Conservation (phyloP, 768 basidiomycete genomes). For the Trametes cingulata region DNA sequence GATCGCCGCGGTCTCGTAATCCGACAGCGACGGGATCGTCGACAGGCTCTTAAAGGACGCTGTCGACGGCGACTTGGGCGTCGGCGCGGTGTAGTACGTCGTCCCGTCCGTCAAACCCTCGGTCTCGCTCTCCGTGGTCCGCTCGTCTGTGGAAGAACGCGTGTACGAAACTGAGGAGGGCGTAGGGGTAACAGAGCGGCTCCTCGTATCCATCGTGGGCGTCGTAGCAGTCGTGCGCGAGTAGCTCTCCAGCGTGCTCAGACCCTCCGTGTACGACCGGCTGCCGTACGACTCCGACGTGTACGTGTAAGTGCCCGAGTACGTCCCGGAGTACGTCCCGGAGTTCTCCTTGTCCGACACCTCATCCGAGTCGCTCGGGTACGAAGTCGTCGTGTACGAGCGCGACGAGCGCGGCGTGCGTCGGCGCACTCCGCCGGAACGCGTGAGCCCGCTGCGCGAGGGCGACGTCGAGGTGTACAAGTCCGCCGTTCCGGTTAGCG, state of each 20-base stretch:
- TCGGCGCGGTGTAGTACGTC: conserved; percentile 14
- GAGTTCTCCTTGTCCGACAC: conserved; percentile 61
- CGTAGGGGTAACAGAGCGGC: conserved; percentile 23
- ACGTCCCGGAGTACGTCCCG: conserved; percentile 25
- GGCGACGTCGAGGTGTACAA: conserved; percentile 48
- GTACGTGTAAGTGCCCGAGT: conserved; percentile 23
- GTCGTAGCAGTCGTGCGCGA: conserved; percentile 21
- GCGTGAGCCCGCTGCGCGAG: conserved; percentile 51
- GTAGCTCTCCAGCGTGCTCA: conserved; percentile 34
- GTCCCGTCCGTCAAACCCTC: conserved; percentile 10
- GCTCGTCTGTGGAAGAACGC: conserved; percentile 11
- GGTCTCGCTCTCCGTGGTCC: conserved; percentile 8
- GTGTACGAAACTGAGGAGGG: conserved; percentile 22
- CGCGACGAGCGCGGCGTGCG: conserved; percentile 47
- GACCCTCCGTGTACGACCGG: conserved; percentile 11
- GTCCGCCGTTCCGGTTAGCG: conserved; percentile 17
- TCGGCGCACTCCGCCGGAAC: conserved; percentile 59
- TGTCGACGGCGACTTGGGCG: conserved; percentile 23
- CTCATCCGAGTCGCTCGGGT: conserved; percentile 40
- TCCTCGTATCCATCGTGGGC: conserved; percentile 6
- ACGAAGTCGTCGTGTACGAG: conserved; percentile 46
- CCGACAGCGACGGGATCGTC: conserved; percentile 54
- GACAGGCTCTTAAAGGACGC: conserved; percentile 59
- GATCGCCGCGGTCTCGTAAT: conserved; percentile 42
- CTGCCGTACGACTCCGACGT: conserved; percentile 11